Evolutionary conservation across 2,329 filamentous ascomycete genomes (phyloP).

Genomic region (Celoporthe dispersa): DNA sequence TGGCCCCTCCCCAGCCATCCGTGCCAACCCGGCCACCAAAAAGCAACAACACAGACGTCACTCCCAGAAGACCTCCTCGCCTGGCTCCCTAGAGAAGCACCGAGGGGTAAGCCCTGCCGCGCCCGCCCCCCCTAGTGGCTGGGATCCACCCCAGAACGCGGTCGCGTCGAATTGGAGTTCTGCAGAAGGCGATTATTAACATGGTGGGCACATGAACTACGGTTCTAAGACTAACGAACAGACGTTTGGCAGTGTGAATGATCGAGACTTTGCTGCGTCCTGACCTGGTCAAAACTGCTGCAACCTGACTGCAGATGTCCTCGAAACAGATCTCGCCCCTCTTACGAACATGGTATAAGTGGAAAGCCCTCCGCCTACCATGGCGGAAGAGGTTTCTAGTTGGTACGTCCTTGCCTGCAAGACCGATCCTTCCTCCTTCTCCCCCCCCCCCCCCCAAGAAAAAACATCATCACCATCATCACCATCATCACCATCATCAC

Average conservation of each 20-base stretch:
- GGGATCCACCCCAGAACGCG: slow-evolving; percentile 7
- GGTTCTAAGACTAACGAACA: slow-evolving; percentile 10
- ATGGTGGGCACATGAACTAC: not conserved
- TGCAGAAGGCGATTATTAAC: slow-evolving; percentile 5
- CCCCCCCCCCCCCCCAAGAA: not conserved
- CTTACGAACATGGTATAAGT: slow-evolving; percentile 58
- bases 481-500: not conserved
- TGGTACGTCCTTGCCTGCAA: slow-evolving; percentile 48
- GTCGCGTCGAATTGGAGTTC: slow-evolving; percentile 10
- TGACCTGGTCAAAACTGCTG: not conserved
- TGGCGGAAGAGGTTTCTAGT: slow-evolving; percentile 68
- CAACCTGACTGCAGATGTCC: slow-evolving; percentile 38
- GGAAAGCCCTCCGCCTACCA: slow-evolving; percentile 65
- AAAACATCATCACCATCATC: not conserved
- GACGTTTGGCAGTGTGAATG: not conserved
- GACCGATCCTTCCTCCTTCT: not conserved
- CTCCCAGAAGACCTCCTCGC: not conserved
- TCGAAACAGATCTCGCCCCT: slow-evolving; percentile 44
- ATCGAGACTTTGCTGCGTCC: not conserved
- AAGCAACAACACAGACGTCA: slow-evolving; percentile 7
- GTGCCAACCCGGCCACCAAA: slow-evolving; percentile 9
- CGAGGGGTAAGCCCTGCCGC: not conserved
- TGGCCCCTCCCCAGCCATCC: slow-evolving; percentile 1
- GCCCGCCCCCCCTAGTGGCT: not conserved
- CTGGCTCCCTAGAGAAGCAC: not conserved